Base-by-base conservation (phyloP, 176 grass and related monocot species). In the Musa itinerans region DNA sequence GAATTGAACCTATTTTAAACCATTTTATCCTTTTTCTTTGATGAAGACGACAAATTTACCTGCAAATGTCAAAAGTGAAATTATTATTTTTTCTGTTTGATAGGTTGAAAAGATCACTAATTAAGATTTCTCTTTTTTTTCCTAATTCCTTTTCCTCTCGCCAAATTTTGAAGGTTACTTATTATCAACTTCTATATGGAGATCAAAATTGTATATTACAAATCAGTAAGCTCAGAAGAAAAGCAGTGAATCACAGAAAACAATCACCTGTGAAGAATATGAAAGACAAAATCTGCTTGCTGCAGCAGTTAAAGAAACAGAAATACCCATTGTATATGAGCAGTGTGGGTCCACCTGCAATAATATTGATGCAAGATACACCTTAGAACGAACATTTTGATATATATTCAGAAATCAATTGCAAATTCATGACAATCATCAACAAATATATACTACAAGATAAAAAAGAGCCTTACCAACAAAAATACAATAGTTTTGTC, bases 271-370 rank as follows among this genome's bases (percentile, higher is more conserved):
- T 68, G 95, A 84, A 55, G 86, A 87, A 86, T 94, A 94, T 52
- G 91, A 78, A 34, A 99, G 82, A 80, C 90, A 74, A 78, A 99
- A 99, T 83, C 95, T 87, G 69, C 90, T 83, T 49, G 95, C 85
- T 61, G 88, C 88, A 76, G 88, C 84, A 78, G 82, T 79, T 77
- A 87, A 66, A 68, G 90, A 94, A 86, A 86, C 88, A 53, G 76
- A 87, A 76, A 86, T 53, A 69, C 50, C 82, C 58, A 91, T 75
- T 86, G 74, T 82, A 54, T 99, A 99, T 5, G 95, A 99, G 74
- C 95, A 99, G 81, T 99, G 95, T 25, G 95, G 90, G 67, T 99
- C 90, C 63, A 84, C 86, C 95, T 99, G 81, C 73, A 98, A 15
- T 76, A 76, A 73, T 12, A 48, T 17, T 52, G 10, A 69, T 68